These are phyloP conservation scores for Litsea cubeba DNA, from an alignment of 164 flowering plant species.

Conservation along the genomic window DNA sequence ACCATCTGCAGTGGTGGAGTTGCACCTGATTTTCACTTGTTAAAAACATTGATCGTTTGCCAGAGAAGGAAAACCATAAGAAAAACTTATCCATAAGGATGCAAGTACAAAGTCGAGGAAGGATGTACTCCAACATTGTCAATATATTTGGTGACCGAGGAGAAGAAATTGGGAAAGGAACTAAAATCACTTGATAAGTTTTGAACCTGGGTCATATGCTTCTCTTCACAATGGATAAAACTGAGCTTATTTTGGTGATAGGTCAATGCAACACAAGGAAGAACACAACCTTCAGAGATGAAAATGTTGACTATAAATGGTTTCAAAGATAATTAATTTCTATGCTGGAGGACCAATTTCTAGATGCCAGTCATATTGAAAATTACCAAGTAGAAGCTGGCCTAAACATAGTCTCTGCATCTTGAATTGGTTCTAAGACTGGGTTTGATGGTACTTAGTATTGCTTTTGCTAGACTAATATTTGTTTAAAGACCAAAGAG, in stretches of 20 bases:
- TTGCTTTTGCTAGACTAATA: too few species aligned
- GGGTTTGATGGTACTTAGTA: too few species aligned
- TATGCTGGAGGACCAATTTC: too few species aligned
- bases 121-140: background rate
- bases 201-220: background rate
- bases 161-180: background rate
- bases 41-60: background rate
- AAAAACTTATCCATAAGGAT: background rate
- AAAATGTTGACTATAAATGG: background rate
- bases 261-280: background rate
- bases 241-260: background rate
- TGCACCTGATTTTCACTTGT: conserved; percentile 48
- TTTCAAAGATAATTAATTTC: background rate
- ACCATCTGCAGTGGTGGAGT: conserved; percentile 70
- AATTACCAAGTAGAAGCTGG: too few species aligned
- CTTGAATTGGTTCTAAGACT: too few species aligned
- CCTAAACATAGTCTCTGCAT: too few species aligned
- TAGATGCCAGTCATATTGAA: too few species aligned
- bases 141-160: background rate
- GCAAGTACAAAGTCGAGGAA: background rate
- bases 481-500: too few species aligned
- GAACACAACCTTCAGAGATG: background rate
- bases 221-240: background rate
- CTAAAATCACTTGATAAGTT: background rate
- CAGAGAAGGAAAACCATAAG: background rate